Percentiles rank a stretch among this genome's conserved stretches.
Conservation (phyloP, 2,329 filamentous ascomycete species). For the Cladophialophora carrionii region DNA sequence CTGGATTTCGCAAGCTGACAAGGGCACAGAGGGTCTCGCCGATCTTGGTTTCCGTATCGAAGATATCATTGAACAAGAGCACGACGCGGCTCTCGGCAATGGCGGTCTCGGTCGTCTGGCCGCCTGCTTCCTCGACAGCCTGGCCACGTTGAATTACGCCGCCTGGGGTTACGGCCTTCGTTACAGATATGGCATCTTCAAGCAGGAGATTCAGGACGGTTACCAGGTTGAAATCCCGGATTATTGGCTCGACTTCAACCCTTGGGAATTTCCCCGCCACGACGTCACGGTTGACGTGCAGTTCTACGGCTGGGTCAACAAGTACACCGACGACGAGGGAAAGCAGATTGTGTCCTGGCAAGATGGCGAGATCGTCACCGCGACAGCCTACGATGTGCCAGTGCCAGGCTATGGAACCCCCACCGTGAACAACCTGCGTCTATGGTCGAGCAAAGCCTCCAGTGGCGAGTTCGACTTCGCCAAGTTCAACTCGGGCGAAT, state of each 20-base stretch:
- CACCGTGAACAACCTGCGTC: slow-evolving; percentile 92
- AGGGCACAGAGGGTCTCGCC: slow-evolving; percentile 69
- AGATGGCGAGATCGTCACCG: slow-evolving; percentile 87
- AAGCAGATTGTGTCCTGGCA: slow-evolving; percentile 80
- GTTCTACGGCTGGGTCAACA: slow-evolving; percentile 87
- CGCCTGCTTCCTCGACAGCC: slow-evolving; percentile 94
- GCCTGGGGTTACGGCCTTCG: slow-evolving; percentile 97
- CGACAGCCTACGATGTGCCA: slow-evolving; percentile 89
- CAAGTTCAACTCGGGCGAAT: slow-evolving; percentile 98
- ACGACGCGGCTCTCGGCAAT: slow-evolving; percentile 94
- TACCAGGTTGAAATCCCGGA: slow-evolving; percentile 98
- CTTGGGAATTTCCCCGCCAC: slow-evolving; percentile 96
- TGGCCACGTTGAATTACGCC: slow-evolving; percentile 91
- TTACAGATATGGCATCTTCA: slow-evolving; percentile 98
- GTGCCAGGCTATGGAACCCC: slow-evolving; percentile 88
- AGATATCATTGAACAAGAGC: slow-evolving; percentile 90
- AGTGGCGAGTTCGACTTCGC: slow-evolving; percentile 99
- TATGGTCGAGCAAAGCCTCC: slow-evolving; percentile 97
- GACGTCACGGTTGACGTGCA: slow-evolving; percentile 96
- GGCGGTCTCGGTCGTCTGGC: slow-evolving; percentile 92
- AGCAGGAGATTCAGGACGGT: slow-evolving; percentile 97
- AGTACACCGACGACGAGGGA: slow-evolving; percentile 72
- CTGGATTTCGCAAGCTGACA: slow-evolving; percentile 38
- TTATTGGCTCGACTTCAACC: slow-evolving; percentile 99
- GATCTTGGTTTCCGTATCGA: slow-evolving; percentile 97